These are phyloP conservation scores for Psidium friedrichsthalianum DNA, from an alignment of 345 rosid genomes.

Conservation along the genomic window DNA sequence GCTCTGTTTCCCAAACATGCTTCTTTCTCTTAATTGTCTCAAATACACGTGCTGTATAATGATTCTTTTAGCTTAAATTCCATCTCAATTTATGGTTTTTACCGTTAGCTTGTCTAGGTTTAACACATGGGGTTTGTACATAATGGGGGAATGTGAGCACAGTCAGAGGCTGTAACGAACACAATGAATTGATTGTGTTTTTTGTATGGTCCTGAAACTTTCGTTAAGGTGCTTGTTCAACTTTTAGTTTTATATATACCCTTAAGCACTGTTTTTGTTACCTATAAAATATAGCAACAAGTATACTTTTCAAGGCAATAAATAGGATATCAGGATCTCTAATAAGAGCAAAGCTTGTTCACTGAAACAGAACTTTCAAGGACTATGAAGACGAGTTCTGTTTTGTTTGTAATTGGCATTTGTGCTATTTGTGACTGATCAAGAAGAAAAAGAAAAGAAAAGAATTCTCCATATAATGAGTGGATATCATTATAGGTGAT, in stretches of 20 bases:
- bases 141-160: neutral
- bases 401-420: neutral
- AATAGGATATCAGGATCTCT: neutral
- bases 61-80: neutral
- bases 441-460: neutral
- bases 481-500: neutral
- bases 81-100: neutral
- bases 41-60: neutral
- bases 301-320: neutral
- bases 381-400: neutral
- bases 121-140: neutral
- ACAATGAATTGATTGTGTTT: neutral
- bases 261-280: neutral
- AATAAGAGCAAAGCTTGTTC: neutral
- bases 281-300: neutral
- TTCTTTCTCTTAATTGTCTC: neutral
- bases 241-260: neutral
- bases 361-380: neutral
- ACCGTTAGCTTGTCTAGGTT: neutral
- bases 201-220: neutral
- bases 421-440: neutral
- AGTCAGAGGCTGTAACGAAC: neutral
- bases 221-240: neutral
- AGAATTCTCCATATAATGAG: neutral
- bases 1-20: neutral